These are phyloP conservation scores for Suillus americanus DNA, from an alignment of 768 basidiomycete genomes.

Conservation along the genomic window DNA sequence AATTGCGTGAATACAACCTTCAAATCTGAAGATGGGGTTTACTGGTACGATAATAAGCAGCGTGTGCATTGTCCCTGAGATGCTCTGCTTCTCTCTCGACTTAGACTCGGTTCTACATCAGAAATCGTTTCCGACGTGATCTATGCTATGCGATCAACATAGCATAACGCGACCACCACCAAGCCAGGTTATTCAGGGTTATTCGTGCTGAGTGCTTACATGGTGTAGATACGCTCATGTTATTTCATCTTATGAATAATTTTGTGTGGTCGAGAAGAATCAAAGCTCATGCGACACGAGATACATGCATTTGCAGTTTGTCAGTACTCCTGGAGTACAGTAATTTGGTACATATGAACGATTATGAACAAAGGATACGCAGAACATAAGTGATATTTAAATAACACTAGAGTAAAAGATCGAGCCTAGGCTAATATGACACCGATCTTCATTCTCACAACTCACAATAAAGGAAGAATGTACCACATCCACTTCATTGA, in stretches of 20 bases:
- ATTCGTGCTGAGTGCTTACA: neutral
- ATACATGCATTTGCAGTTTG: neutral
- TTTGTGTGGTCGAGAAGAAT: neutral
- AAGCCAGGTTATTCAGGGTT: too few species aligned
- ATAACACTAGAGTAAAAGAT: neutral
- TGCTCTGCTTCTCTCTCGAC: constrained; percentile 59
- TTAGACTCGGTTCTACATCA: constrained; percentile 73
- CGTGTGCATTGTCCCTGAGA: too few species aligned
- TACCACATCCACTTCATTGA: neutral
- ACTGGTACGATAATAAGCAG: constrained; percentile 2
- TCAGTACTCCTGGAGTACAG: neutral
- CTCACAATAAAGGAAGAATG: neutral
- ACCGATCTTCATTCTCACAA: neutral
- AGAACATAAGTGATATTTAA: neutral
- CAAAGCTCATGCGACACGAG: neutral
- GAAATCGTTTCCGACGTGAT: constrained; percentile 96
- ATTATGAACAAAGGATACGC: neutral
- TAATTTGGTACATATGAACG: neutral
- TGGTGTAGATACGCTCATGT: neutral
- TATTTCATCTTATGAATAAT: neutral
- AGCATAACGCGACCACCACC: constrained; percentile 36
- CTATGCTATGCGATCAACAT: constrained; percentile 92
- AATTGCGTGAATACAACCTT: constrained; percentile 20
- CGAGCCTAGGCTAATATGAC: neutral
- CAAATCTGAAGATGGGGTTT: constrained; percentile 14